These are phyloP conservation scores for Fusarium albidum DNA, from an alignment of 2,329 filamentous ascomycete species.

Conservation along the genomic window DNA sequence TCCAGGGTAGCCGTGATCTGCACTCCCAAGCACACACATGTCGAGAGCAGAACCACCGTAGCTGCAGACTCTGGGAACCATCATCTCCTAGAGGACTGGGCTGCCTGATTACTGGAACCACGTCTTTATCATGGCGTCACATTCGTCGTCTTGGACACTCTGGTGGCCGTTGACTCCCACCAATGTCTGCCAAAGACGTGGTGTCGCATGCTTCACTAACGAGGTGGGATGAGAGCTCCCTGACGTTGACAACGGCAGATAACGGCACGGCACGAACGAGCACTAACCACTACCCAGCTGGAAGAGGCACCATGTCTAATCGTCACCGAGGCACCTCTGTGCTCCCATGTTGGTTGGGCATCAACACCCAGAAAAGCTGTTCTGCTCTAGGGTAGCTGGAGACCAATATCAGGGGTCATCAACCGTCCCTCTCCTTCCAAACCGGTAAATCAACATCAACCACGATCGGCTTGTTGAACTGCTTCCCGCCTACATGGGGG, in stretches of 20 bases:
- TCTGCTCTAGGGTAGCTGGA: constrained; percentile 27
- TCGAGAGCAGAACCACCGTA: no score
- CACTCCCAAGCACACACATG: constrained; percentile 6
- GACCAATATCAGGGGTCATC: constrained; percentile 19
- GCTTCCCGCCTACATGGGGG: constrained; percentile 68
- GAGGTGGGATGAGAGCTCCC: not conserved
- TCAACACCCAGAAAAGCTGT: constrained; percentile 25
- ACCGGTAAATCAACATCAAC: constrained; percentile 79
- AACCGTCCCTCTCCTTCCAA: constrained; percentile 35
- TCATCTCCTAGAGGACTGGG: not conserved
- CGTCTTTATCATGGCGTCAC: constrained; percentile 16
- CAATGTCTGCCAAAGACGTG: constrained; percentile 17
- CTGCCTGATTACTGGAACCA: constrained; percentile 20
- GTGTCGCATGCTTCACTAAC: constrained; percentile 5
- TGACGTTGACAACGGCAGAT: constrained; percentile 24
- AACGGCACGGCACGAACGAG: constrained; percentile 15
- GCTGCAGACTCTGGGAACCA: no score
- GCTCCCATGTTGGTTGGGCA: constrained; percentile 34
- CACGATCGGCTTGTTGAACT: constrained; percentile 82
- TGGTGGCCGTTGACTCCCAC: constrained; percentile 4
- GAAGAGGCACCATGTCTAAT: constrained; percentile 12
- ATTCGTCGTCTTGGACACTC: constrained; percentile 14
- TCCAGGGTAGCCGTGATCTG: constrained; percentile 23
- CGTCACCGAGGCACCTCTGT: constrained; percentile 17
- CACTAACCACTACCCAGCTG: constrained; percentile 9